Evolutionary conservation across 495 filamentous ascomycete species (phyloP).

Genomic region (Amniculicola lignicola): DNA sequence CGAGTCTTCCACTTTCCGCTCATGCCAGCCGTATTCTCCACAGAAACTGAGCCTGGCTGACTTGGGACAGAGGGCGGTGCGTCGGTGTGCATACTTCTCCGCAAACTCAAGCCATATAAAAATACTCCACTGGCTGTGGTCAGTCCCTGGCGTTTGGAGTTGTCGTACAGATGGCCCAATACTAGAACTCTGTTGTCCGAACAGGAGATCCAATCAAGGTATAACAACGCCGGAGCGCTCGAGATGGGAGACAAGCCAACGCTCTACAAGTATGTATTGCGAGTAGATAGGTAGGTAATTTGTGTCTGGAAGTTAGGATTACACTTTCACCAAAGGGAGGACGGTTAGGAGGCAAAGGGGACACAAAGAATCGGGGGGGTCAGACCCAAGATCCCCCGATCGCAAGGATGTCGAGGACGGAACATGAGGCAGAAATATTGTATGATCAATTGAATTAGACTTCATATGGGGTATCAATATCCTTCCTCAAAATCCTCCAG

Average conservation of each 20-base stretch:
- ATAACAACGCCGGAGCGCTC: slow-evolving; percentile 11
- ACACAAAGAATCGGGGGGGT: too few relatives aligned
- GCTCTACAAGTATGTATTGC: slow-evolving; percentile 17
- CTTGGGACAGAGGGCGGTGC: not conserved
- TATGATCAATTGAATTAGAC: not conserved
- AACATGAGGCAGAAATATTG: too few relatives aligned
- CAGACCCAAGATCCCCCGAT: too few relatives aligned
- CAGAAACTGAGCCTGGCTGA: not conserved
- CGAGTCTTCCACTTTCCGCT: too few relatives aligned
- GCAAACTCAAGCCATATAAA: slow-evolving; percentile 44
- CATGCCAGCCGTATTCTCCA: not conserved
- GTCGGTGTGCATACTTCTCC: not conserved
- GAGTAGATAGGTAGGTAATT: not conserved
- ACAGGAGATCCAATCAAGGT: slow-evolving; percentile 1
- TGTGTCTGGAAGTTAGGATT: not conserved
- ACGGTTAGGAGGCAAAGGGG: too few relatives aligned
- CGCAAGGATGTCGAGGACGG: too few relatives aligned
- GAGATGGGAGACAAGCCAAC: slow-evolving; percentile 19
- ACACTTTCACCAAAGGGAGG: not conserved
- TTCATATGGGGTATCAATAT: too few relatives aligned
- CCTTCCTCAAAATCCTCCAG: too few relatives aligned
- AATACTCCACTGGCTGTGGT: slow-evolving; percentile 51
- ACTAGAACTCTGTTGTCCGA: not conserved
- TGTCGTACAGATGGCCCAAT: slow-evolving; percentile 7
- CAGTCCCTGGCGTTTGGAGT: slow-evolving; percentile 32